Percentiles rank a stretch among this genome's conserved stretches.
Evolutionary conservation across 2,329 filamentous ascomycete species (phyloP).

Genomic region (Parascedosporium putredinis): DNA sequence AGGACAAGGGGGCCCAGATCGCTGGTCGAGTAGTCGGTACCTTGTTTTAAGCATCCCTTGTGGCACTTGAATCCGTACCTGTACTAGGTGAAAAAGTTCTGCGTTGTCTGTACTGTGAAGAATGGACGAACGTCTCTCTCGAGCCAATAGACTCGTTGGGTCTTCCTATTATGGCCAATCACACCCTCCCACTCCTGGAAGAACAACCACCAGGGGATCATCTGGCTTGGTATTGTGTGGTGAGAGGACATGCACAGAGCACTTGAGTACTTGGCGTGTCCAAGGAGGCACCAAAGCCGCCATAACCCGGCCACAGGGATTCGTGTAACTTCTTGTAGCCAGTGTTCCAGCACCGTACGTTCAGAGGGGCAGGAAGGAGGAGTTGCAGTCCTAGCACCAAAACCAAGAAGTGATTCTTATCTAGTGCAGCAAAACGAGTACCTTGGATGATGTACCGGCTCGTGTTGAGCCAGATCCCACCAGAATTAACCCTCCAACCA

Average conservation of each 20-base stretch:
- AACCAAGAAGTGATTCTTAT: too few species aligned
- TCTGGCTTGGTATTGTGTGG: background rate
- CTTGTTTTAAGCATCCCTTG: background rate
- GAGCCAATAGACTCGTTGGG: background rate
- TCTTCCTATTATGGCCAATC: background rate
- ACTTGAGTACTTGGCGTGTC: background rate
- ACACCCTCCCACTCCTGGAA: background rate
- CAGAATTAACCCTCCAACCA: background rate
- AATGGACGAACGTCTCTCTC: background rate
- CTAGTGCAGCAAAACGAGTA: background rate
- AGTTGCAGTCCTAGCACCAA: too few species aligned
- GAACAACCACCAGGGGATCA: background rate
- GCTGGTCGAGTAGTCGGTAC: too few species aligned
- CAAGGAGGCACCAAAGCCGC: background rate
- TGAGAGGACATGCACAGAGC: background rate
- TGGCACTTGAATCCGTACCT: background rate
- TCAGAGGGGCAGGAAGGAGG: too few species aligned
- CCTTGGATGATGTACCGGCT: background rate
- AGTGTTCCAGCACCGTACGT: background rate
- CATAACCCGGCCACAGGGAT: background rate
- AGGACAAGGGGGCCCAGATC: background rate
- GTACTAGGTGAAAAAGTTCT: background rate
- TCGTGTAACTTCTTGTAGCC: background rate
- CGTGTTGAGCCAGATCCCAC: background rate
- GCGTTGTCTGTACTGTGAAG: background rate